phyloP scores from a whole-genome alignment of 1,139 yeast genomes.

The Candida pseudoviswanathii region DNA sequence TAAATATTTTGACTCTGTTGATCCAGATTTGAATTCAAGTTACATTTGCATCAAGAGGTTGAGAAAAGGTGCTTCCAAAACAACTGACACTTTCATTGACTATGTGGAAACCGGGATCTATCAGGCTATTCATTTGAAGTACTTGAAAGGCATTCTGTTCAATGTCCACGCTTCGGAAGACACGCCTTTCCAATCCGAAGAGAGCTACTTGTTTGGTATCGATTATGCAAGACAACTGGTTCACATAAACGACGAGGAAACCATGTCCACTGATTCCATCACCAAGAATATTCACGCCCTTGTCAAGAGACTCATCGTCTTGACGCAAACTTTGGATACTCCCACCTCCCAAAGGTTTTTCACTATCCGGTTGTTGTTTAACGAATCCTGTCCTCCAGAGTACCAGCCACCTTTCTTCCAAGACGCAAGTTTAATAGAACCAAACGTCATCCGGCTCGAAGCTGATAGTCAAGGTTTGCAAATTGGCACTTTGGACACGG shows the following conservation, averaged over 20 bases:
- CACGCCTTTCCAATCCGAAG: conserved; percentile 40
- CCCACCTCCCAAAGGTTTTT: conserved; percentile 47
- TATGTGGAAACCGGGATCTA: conserved; percentile 56
- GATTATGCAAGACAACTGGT: conserved; percentile 28
- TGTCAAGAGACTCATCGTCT: conserved; percentile 49
- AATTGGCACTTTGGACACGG: conserved; percentile 16
- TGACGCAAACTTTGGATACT: conserved; percentile 54
- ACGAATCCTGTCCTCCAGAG: conserved; percentile 44
- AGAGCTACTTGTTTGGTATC: conserved; percentile 52
- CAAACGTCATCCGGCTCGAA: conserved; percentile 20
- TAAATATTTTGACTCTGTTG: conserved; percentile 31
- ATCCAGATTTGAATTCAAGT: conserved; percentile 20
- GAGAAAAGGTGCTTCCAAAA: conserved; percentile 38
- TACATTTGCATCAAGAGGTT: conserved; percentile 48
- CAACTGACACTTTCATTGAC: conserved; percentile 30
- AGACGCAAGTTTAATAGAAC: conserved; percentile 28
- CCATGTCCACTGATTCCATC: conserved; percentile 19
- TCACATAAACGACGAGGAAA: conserved; percentile 5
- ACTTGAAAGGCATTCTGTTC: conserved; percentile 47
- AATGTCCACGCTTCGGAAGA: conserved; percentile 39
- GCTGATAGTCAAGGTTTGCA: conserved; percentile 1
- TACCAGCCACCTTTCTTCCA: conserved; percentile 52
- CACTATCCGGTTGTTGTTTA: conserved; percentile 50
- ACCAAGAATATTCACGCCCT: conserved; percentile 32
- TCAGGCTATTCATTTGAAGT: conserved; percentile 42